Percentiles rank a stretch among this genome's conserved stretches.
These are phyloP conservation scores for Tephrocybe sp. DNA, from an alignment of 768 basidiomycete species.

Conservation along the genomic window DNA sequence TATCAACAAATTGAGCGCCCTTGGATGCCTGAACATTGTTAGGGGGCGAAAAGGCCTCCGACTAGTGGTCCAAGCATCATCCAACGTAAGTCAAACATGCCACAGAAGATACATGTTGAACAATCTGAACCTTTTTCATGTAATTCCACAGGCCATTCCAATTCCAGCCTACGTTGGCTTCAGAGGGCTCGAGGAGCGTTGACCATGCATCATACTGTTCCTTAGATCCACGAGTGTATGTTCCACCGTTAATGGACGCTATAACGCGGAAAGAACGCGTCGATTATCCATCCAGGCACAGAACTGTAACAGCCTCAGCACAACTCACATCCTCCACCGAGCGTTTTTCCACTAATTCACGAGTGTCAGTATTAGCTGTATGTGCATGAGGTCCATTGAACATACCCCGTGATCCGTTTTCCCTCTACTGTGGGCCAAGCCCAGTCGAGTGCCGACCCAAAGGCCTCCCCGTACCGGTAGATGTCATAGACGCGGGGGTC, in stretches of 20 bases:
- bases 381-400: neutral
- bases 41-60: conserved; percentile 48
- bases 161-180: conserved; percentile 46
- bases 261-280: neutral
- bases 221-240: conserved; percentile 42
- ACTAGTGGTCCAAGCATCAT: too few species aligned
- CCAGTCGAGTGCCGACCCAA: conserved; percentile 46
- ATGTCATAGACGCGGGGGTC: conserved; percentile 47
- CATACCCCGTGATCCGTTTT: conserved; percentile 36
- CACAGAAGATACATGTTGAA: too few species aligned
- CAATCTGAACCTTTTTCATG: conserved; percentile 56
- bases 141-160: conserved; percentile 43
- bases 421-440: conserved; percentile 44
- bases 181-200: conserved; percentile 35
- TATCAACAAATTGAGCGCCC: conserved; percentile 44
- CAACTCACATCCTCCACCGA: conserved; percentile 40
- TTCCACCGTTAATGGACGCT: conserved; percentile 50
- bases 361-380: neutral
- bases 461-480: conserved; percentile 41
- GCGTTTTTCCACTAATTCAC: conserved; percentile 41
- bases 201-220: conserved; percentile 47
- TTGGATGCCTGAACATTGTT: conserved; percentile 43
- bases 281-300: too few species aligned
- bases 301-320: neutral
- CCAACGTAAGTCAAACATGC: too few species aligned